Conservation (phyloP, 768 basidiomycete genomes). For the Pulveroboletus sp. region DNA sequence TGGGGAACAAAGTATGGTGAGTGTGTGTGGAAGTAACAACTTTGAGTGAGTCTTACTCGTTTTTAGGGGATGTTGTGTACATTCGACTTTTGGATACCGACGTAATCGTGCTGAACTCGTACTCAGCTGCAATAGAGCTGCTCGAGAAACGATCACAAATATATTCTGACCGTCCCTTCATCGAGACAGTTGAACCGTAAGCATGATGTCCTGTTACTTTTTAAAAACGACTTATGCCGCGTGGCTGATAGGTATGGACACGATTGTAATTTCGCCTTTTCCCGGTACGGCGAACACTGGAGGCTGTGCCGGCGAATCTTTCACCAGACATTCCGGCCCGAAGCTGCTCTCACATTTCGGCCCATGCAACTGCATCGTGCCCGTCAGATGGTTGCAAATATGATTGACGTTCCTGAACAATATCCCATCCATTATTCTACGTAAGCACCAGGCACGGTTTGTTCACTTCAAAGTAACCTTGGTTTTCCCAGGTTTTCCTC, state of each 20-base stretch:
- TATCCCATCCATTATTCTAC: constrained; percentile 6
- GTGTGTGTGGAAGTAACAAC: background rate
- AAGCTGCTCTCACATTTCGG: constrained; percentile 3
- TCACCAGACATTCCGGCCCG: constrained; percentile 14
- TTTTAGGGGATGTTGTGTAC: constrained; percentile 9
- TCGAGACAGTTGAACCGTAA: constrained; percentile 5
- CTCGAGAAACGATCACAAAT: constrained; percentile 13
- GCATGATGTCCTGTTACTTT: background rate
- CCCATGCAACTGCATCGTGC: constrained; percentile 15
- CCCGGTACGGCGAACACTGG: constrained; percentile 6
- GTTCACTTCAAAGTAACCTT: background rate
- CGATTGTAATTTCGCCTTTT: background rate
- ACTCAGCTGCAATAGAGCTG: background rate
- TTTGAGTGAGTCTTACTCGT: background rate
- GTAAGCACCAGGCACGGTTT: background rate
- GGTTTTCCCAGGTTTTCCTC: constrained; percentile 26
- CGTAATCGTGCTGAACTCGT: constrained; percentile 9
- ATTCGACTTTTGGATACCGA: constrained; percentile 1
- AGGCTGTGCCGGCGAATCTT: constrained; percentile 17
- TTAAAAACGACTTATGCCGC: background rate
- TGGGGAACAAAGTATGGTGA: constrained; percentile 8
- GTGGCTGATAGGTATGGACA: constrained; percentile 5
- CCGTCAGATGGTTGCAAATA: constrained; percentile 6
- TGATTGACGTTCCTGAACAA: constrained; percentile 4
- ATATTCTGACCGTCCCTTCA: constrained; percentile 13